Percentiles rank a stretch among this genome's conserved stretches.
Evolutionary conservation across 768 basidiomycete species (phyloP).

Genomic region (Heimioporus sp.): DNA sequence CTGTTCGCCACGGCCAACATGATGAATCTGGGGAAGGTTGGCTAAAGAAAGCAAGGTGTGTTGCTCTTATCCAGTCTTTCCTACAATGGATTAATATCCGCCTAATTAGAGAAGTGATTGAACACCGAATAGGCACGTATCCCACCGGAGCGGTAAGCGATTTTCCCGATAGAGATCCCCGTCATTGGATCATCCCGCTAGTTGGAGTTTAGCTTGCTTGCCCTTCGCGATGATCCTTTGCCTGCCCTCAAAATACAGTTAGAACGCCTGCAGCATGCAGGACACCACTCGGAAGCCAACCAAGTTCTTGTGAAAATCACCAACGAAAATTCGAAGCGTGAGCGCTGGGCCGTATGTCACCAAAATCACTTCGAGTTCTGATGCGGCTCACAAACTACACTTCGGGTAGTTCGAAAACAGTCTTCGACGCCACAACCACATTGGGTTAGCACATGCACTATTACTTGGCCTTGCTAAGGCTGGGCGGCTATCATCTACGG

Average conservation of each 20-base stretch:
- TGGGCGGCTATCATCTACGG: conserved; percentile 55
- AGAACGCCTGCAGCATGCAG: conserved; percentile 42
- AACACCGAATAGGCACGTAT: conserved; percentile 87
- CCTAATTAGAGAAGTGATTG: conserved; percentile 69
- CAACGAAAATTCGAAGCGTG: conserved; percentile 71
- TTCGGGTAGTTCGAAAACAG: conserved; percentile 77
- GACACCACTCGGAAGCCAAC: conserved; percentile 43
- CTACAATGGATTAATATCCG: conserved; percentile 17
- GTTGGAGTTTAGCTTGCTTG: conserved; percentile 92
- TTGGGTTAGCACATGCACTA: conserved; percentile 76
- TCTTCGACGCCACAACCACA: conserved; percentile 81
- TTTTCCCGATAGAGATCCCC: conserved; percentile 11
- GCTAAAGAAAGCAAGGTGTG: conserved; percentile 74
- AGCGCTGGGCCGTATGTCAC: conserved; percentile 75
- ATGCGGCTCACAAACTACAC: conserved; percentile 3
- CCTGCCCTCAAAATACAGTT: conserved; percentile 64
- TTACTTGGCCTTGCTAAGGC: conserved; percentile 72
- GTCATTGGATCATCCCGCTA: conserved; percentile 28
- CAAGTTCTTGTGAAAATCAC: conserved; percentile 56
- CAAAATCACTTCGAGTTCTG: not conserved
- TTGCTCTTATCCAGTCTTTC: conserved; percentile 6
- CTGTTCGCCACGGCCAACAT: conserved; percentile 79
- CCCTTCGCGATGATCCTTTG: conserved; percentile 79
- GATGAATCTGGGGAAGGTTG: conserved; percentile 75
- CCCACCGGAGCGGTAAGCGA: conserved; percentile 76